Evolutionary conservation across 257 asterid genomes (phyloP), one percentile per base, ranked within the genome.

Genomic region (Vinca minor): DNA sequence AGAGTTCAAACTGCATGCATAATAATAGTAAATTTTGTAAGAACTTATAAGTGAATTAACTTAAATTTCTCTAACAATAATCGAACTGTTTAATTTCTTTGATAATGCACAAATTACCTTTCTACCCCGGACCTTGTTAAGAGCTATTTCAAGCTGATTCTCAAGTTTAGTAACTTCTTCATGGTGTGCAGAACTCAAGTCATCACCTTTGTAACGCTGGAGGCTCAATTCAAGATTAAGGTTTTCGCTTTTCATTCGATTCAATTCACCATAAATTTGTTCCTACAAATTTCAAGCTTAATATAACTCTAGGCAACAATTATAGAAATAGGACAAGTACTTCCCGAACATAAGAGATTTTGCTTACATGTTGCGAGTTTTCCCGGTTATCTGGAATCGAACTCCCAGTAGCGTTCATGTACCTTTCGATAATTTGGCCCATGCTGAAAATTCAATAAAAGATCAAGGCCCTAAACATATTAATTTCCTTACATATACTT

Each of bases 141-240:
- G 66, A 0, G 97, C 81, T 15, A 64, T 70, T 60, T 89, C 83
- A 5, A 85, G 85, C 69, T 82, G 86, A 0, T 79, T 77, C 63
- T 87, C 97, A 4, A 89, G 87, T 28, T 79, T 72, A 63, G 23
- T 53, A 9, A 89, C 74, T 57, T 87, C 95, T 38, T 83, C 92
- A 47, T 74, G 80, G 8, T 72, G 87, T 4, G 74, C 77, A 44
- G 71, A 72, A 45, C 76, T 85, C 77, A 87, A 73, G 54, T 85
- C 89, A 72, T 81, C 87, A 0, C 94, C 94, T 45, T 76, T 87
- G 72, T 85, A 89, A 71, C 83, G 82, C 72, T 89, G 91, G 59
- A 89, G 86, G 69, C 85, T 85, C 28, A 85, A 50, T 55, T 89
- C 86, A 38, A 89, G 95, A 65, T 78, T 78, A 28, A 83, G 70